These are phyloP conservation scores for Rhododendron ovatum DNA, from an alignment of 148 eudicot species.

Conservation along the genomic window DNA sequence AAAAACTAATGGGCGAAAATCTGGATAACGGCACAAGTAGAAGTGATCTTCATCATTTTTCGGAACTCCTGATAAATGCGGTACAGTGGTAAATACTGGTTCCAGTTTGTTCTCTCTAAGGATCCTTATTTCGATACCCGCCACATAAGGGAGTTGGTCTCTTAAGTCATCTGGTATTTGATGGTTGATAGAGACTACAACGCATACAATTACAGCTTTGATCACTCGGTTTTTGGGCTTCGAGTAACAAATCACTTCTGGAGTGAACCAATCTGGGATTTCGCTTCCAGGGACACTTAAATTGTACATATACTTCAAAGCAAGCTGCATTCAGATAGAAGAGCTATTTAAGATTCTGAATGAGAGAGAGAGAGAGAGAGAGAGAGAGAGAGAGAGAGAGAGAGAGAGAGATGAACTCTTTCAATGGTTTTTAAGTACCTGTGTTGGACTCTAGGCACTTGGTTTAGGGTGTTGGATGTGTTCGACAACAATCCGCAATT, in stretches of 20 bases:
- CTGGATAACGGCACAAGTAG: slow-evolving; percentile 43
- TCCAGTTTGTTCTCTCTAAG: slow-evolving; percentile 6
- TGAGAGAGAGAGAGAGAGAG: not conserved
- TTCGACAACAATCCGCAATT: no score
- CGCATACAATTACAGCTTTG: slow-evolving; percentile 38
- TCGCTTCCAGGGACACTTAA: slow-evolving; percentile 43
- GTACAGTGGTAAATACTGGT: slow-evolving; percentile 17
- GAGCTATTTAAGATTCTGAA: slow-evolving; percentile 3
- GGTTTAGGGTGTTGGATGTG: no score
- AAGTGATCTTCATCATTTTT: slow-evolving; percentile 39
- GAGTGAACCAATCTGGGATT: slow-evolving; percentile 61
- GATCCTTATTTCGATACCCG: slow-evolving; percentile 33
- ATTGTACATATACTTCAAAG: slow-evolving; percentile 35
- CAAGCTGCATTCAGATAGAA: slow-evolving; percentile 30
- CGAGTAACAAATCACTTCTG: slow-evolving; percentile 20
- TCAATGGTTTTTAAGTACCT: no score
- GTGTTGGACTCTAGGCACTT: no score
- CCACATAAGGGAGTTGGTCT: slow-evolving; percentile 24
- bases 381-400: no score
- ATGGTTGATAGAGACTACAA: slow-evolving; percentile 39
- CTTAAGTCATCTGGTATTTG: slow-evolving; percentile 8
- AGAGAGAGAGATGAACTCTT: no score
- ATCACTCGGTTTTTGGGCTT: slow-evolving; percentile 33
- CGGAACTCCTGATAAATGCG: slow-evolving; percentile 40
- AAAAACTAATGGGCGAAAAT: slow-evolving; percentile 34